Evolutionary conservation across 352 stramenopile species (phyloP), one percentile per base, ranked within the genome.

Genomic region (Albugo laibachii): DNA sequence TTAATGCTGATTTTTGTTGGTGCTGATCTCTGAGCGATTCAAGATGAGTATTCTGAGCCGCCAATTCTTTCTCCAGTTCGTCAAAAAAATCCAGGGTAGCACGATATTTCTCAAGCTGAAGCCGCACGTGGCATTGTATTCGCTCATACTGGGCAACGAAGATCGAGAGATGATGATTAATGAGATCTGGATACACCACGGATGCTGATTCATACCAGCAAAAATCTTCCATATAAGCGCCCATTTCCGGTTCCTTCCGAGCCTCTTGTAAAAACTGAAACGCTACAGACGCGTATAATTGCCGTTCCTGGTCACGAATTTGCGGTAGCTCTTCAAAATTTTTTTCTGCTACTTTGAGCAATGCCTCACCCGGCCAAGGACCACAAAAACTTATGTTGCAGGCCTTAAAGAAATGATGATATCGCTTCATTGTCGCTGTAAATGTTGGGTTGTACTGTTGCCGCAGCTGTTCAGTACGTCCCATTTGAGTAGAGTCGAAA

Each of bases 131-230:
- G 0, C 41, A 20, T 42, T 74, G 43, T 0, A 82, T 46, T 0
- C 51, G 52, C 1, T 60, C 50, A 1, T 56, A 61, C 41, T 64
- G 57, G 0, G 56, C 47, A 11, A 58, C 11, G 36, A 82, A 76
- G 1, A 81, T 41, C 2, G 43, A 48, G 1, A 84, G 52, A 11
- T 84, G 72, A 31, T 80, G 66, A 13, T 81, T 42, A 12, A 84
- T 63, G 15, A 54, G 55, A 0, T 80, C 63, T 10, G 77, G 24
- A 4, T 54, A 36, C 4, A 64, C 41, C 11, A 65, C 50, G 2
- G 50, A 19, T 37, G 50, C 47, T 4, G 49, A 36, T 14, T 18
- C 58, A 3, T 31, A 14, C 34, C 43, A 51, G 11, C 47, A 13
- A 2, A 59, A 6, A 0, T 18, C 42, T n/a, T 36, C 24, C 0